These are phyloP conservation scores for Eucalyptus pauciflora DNA, from an alignment of 345 rosid species.

Conservation along the genomic window DNA sequence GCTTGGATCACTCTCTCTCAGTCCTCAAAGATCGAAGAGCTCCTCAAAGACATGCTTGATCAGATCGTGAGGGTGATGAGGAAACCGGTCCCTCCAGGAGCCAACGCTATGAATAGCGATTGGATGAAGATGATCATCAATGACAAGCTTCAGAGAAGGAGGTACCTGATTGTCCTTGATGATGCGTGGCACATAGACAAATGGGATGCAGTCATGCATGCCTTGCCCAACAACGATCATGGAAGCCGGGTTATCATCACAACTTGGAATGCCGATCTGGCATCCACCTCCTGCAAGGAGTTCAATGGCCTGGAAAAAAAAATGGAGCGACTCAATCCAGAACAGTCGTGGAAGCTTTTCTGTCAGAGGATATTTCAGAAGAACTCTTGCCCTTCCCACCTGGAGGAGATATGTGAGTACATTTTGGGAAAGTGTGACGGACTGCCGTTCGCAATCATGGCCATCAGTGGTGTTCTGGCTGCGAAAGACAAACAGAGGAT, in stretches of 20 bases:
- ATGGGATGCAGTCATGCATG: constrained; percentile 21
- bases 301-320: constrained; percentile 5
- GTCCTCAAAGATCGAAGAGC: constrained; percentile 2
- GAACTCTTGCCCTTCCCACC: constrained; percentile 11
- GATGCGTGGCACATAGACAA: constrained; percentile 10
- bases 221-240: constrained; percentile 5
- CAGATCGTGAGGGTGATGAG: constrained; percentile 5
- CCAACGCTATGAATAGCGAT: constrained; percentile 4
- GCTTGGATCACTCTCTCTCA: constrained; percentile 22
- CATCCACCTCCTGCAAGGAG: constrained; percentile 1
- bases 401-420: constrained; percentile 7
- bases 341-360: constrained; percentile 19
- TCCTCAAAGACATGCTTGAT: constrained; percentile 1
- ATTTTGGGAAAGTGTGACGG: constrained; percentile 25
- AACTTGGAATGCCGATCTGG: constrained; percentile 11
- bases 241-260: constrained; percentile 27
- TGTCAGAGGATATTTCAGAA: constrained; percentile 16
- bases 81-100: constrained; percentile 3
- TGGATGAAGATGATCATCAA: constrained; percentile 6
- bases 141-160: not conserved
- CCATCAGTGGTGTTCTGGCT: constrained; percentile 27
- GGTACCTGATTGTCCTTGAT: constrained; percentile 23
- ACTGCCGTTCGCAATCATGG: constrained; percentile 28
- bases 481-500: constrained; percentile 5
- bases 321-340: constrained; percentile 6